Percentiles rank a stretch among this genome's conserved stretches.
Conservation (phyloP, 176 grass and related monocot species). For the Olyra latifolia region DNA sequence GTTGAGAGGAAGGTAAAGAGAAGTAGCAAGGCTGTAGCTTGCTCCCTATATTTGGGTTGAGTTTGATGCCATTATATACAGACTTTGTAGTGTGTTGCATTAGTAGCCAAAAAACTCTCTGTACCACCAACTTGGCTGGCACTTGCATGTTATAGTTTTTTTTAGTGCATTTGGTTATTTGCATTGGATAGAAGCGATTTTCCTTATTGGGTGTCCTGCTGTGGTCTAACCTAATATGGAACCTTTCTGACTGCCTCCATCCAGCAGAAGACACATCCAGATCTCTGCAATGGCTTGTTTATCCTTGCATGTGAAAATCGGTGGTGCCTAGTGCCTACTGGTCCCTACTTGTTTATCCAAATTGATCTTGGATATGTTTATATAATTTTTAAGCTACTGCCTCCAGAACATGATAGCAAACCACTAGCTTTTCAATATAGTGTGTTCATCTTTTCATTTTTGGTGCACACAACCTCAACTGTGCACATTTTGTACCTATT, state of each 20-base stretch:
- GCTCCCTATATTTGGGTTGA: not conserved
- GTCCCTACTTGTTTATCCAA: constrained; percentile 20
- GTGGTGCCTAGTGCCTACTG: not conserved
- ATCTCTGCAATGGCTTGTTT: constrained; percentile 32
- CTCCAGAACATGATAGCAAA: not conserved
- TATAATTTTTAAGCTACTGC: not conserved
- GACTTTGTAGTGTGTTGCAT: not conserved
- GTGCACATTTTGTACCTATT: not conserved
- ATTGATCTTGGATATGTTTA: not conserved
- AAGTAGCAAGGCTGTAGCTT: constrained; percentile 7
- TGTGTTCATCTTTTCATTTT: not conserved
- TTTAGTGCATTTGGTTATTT: constrained; percentile 9
- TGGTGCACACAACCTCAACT: not conserved
- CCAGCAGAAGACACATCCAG: constrained; percentile 21
- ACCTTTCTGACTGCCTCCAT: constrained; percentile 28
- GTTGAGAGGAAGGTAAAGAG: not conserved
- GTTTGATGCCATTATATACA: constrained; percentile 32
- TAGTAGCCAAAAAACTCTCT: constrained; percentile 1
- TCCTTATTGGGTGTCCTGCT: constrained; percentile 6
- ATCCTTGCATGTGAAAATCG: constrained; percentile 19
- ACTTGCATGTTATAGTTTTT: constrained; percentile 22
- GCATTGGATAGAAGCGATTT: constrained; percentile 6
- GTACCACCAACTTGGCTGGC: constrained; percentile 5
- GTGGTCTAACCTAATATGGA: constrained; percentile 27
- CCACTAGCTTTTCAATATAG: not conserved